Percentiles rank a stretch among this genome's conserved stretches.
These are phyloP conservation scores for Meripilus lineatus DNA, from an alignment of 1,284 basidiomycete genomes.

Conservation along the genomic window DNA sequence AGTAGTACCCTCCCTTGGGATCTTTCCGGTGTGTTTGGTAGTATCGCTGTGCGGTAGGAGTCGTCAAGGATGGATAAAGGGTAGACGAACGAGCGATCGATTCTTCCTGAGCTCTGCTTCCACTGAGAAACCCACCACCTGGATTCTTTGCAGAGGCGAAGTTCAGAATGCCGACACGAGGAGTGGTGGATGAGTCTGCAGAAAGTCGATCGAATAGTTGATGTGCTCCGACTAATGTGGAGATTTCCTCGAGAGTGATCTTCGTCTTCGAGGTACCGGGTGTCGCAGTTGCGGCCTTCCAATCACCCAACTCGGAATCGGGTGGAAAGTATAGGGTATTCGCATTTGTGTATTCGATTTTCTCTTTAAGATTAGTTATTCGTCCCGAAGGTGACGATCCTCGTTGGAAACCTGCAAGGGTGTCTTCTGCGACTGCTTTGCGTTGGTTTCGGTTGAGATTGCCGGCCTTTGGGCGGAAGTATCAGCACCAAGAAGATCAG, in stretches of 20 bases:
- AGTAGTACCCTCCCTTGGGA: conserved; percentile 49
- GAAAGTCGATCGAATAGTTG: conserved; percentile 15
- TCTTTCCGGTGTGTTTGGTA: conserved; percentile 49
- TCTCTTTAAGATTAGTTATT: conserved; percentile 30
- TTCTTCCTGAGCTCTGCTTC: conserved; percentile 69
- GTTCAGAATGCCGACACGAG: conserved; percentile 55
- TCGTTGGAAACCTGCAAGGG: conserved; percentile 26
- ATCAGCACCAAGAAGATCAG: too few relatives aligned
- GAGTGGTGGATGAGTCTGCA: conserved; percentile 16
- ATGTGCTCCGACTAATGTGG: conserved; percentile 49
- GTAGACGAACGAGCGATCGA: conserved; percentile 66
- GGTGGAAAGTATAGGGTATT: conserved; percentile 39
- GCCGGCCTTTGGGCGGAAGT: too few relatives aligned
- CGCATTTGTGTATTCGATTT: conserved; percentile 28
- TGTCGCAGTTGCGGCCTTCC: conserved; percentile 23
- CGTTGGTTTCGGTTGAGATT: neutral
- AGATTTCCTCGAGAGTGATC: conserved; percentile 43
- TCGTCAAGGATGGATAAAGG: conserved; percentile 54
- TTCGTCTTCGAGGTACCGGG: conserved; percentile 14
- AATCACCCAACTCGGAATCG: conserved; percentile 32
- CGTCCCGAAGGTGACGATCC: conserved; percentile 23
- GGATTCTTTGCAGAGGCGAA: conserved; percentile 68
- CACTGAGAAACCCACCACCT: conserved; percentile 63
- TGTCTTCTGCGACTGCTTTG: conserved; percentile 25
- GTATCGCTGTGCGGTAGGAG: conserved; percentile 46